A percentile compares a stretch with the other conserved stretches of the same genome.
These are phyloP conservation scores for Arbutus unedo DNA, from an alignment of 148 eudicot genomes.

Conservation along the genomic window DNA sequence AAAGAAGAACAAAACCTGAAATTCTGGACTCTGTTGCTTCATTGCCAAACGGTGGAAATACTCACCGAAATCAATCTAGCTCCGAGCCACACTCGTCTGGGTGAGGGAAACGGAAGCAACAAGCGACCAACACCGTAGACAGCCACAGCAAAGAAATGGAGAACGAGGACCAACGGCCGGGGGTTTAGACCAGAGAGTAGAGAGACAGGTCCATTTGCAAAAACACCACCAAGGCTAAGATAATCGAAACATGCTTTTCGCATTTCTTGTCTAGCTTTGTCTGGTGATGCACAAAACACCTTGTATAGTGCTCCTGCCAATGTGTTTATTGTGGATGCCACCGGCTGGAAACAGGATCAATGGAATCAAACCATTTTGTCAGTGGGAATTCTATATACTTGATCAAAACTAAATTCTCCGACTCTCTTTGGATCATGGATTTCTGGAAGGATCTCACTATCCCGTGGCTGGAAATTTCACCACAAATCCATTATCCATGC, in stretches of 20 bases:
- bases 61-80: conserved; percentile 34
- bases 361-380: not conserved
- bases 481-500: no score
- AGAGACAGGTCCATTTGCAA: conserved; percentile 35
- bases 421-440: not conserved
- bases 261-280: conserved; percentile 47
- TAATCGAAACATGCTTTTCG: conserved; percentile 48
- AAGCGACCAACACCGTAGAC: conserved; percentile 47
- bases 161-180: conserved; percentile 35
- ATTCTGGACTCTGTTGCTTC: not conserved
- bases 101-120: conserved; percentile 47
- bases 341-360: conserved; percentile 34
- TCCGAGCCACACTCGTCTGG: conserved; percentile 32
- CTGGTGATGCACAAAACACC: conserved; percentile 45
- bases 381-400: not conserved
- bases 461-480: not conserved
- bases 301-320: conserved; percentile 44
- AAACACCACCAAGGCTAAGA: conserved; percentile 46
- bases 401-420: not conserved
- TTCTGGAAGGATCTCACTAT: not conserved
- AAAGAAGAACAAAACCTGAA: not conserved
- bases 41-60: not conserved
- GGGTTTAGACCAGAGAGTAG: conserved; percentile 43
- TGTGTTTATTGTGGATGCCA: conserved; percentile 50
- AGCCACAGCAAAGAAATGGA: conserved; percentile 52